Percentiles rank a stretch among this genome's conserved stretches.
These are phyloP conservation scores for Fusarium torreyae DNA, from an alignment of 2,329 filamentous ascomycete genomes.

Conservation along the genomic window DNA sequence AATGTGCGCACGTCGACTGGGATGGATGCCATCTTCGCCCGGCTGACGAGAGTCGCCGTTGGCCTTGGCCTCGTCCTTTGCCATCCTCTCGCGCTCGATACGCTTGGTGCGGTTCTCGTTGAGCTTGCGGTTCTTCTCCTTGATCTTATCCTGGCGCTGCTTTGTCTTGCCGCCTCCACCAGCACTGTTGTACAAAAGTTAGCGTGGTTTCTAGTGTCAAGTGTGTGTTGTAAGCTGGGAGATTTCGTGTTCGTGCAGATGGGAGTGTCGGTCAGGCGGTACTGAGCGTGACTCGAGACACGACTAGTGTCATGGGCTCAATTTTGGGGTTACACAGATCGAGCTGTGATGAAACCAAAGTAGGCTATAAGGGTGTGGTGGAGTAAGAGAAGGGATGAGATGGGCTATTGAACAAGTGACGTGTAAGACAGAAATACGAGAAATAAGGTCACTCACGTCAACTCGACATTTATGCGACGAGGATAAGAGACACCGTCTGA, in stretches of 20 bases:
- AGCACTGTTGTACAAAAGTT: conserved; percentile 67
- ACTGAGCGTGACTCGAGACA: conserved; percentile 17
- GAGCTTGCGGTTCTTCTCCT: conserved; percentile 88
- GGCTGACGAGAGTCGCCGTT: conserved; percentile 44
- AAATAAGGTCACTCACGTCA: conserved; percentile 74
- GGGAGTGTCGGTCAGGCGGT: conserved; percentile 16
- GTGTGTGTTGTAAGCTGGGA: background rate
- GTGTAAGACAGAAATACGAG: conserved; percentile 17
- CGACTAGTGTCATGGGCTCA: conserved; percentile 8
- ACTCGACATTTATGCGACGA: conserved; percentile 91
- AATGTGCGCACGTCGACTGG: conserved; percentile 62
- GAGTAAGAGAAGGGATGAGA: conserved; percentile 1
- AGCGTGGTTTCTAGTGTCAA: conserved; percentile 16
- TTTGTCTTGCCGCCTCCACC: conserved; percentile 88
- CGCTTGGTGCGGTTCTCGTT: conserved; percentile 73
- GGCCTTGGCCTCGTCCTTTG: conserved; percentile 51
- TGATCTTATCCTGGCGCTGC: conserved; percentile 81
- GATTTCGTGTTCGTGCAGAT: conserved; percentile 18
- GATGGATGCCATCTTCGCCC: conserved; percentile 62
- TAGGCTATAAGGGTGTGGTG: conserved; percentile 6
- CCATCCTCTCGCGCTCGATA: conserved; percentile 63
- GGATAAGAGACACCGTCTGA: conserved; percentile 67
- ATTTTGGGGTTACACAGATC: conserved; percentile 20
- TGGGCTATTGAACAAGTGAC: background rate
- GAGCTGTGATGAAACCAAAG: conserved; percentile 3